Evolutionary conservation across 805 yeast genomes (phyloP).

Genomic region (Spathaspora girioi): DNA sequence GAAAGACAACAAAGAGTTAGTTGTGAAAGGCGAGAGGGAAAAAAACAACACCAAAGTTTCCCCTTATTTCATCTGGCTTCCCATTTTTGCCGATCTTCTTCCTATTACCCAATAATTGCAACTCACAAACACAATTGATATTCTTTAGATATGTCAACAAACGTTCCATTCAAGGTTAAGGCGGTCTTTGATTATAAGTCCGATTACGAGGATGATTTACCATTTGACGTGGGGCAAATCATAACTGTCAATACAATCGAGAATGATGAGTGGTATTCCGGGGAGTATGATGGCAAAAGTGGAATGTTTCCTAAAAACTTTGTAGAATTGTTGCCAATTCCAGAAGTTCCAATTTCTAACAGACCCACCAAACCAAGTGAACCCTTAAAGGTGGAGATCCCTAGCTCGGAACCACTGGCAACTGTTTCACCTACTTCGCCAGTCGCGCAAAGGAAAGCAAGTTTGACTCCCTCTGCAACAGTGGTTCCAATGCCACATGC

Average conservation of each 20-base stretch:
- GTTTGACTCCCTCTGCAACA: neutral
- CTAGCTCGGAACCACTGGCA: neutral
- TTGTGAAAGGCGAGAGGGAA: neutral
- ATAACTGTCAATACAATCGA: constrained; percentile 76
- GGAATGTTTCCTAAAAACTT: constrained; percentile 91
- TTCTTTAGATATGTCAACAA: neutral
- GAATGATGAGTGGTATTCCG: constrained; percentile 91
- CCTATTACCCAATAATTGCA: neutral
- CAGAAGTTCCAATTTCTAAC: constrained; percentile 9
- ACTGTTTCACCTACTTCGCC: constrained; percentile 1
- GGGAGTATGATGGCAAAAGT: constrained; percentile 55
- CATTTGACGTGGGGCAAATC: constrained; percentile 61
- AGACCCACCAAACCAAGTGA: constrained; percentile 2
- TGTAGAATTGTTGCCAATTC: constrained; percentile 44
- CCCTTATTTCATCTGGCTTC: neutral
- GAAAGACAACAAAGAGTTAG: neutral
- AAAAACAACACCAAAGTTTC: neutral
- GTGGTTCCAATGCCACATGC: constrained; percentile 14
- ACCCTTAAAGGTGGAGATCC: constrained; percentile 1
- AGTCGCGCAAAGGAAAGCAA: neutral
- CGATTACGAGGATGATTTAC: constrained; percentile 76
- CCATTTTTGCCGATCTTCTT: neutral
- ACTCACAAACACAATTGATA: neutral
- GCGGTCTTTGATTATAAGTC: constrained; percentile 64
- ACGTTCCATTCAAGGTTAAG: constrained; percentile 61